Evolutionary conservation across 768 basidiomycete species (phyloP), one percentile per base, ranked within the genome.

Genomic region (Lactarius sanguifluus): DNA sequence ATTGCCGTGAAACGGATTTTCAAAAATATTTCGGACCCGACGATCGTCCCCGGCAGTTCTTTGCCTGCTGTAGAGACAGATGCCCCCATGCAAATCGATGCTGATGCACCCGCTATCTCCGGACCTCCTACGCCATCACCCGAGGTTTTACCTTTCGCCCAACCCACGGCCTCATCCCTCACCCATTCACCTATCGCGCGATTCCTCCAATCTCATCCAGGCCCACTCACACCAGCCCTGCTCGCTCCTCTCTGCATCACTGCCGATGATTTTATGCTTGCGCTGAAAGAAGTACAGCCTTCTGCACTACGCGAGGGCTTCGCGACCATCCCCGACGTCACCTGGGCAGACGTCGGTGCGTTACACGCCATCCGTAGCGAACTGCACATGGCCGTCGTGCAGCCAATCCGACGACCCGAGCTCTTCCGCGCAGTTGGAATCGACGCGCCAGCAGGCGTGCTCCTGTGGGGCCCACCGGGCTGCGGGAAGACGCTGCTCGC

Each of bases 251-350:
- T 99, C 15, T 87, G 85, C 67, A 91, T 99, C 72, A 94, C 87
- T 1, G 84, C 86, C 5, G 74, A 81, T 1, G 97, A 98, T 77
- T 99, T 99, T 75, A 77, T 75, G 5, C 78, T 80, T 10, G 96
- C 97, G 0, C 83, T 98, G 23, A 83, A 85, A 62, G 85, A 95
- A 59, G 88, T 98, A 0, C 97, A 98, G 73, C 97, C 96, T 1
- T 97, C 96, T 0, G 93, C 96, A 7, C 96, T 96, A 75, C 90
- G 97, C 52, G 97, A 99, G 80, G 97, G 97, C 4, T 99, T 99
- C 71, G 90, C 97, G 6, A 98, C 97, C 0, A 90, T 98, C 4
- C 97, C 97, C 0, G 93, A 96, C 71, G 92, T 98, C 1, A 91
- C 91, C 0, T 99, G 97, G 96, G 81, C 88, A 1, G 95, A 98